These are phyloP conservation scores for Acrodontium crateriforme DNA, from an alignment of 2,329 filamentous ascomycete genomes.

Conservation along the genomic window DNA sequence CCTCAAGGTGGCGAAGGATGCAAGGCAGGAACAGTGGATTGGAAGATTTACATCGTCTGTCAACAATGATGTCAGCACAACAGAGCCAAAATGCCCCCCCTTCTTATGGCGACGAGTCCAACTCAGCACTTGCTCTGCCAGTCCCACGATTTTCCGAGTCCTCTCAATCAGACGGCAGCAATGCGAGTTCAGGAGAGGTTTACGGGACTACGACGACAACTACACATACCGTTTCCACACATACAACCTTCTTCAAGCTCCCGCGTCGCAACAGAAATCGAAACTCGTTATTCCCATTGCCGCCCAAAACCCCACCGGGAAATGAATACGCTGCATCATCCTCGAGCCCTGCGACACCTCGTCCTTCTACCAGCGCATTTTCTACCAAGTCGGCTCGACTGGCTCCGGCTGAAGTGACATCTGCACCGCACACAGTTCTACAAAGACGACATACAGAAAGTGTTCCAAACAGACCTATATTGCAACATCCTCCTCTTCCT, in stretches of 20 bases:
- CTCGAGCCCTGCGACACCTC: conserved; percentile 21
- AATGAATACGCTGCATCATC: conserved; percentile 28
- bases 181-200: conserved; percentile 39
- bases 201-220: conserved; percentile 45
- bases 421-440: conserved; percentile 9
- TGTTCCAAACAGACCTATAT: conserved; percentile 10
- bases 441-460: conserved; percentile 17
- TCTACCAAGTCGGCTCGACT: conserved; percentile 16
- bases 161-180: conserved; percentile 69
- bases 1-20: conserved; percentile 15
- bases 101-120: conserved; percentile 47
- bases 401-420: too few relatives aligned
- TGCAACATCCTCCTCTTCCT: conserved; percentile 10
- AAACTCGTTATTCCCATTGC: conserved; percentile 74
- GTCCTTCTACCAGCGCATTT: conserved; percentile 18
- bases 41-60: conserved; percentile 41
- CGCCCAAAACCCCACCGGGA: conserved; percentile 49
- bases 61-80: conserved; percentile 35
- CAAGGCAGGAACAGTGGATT: conserved; percentile 19
- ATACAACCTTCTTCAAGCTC: conserved; percentile 65
- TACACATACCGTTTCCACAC: conserved; percentile 47
- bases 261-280: conserved; percentile 63
- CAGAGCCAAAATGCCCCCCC: conserved; percentile 32
- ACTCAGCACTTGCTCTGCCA: conserved; percentile 49
- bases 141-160: conserved; percentile 62